Evolutionary conservation across 2,329 filamentous ascomycete genomes (phyloP), one percentile per base, ranked within the genome.

Genomic region (Exophiala calicioides): DNA sequence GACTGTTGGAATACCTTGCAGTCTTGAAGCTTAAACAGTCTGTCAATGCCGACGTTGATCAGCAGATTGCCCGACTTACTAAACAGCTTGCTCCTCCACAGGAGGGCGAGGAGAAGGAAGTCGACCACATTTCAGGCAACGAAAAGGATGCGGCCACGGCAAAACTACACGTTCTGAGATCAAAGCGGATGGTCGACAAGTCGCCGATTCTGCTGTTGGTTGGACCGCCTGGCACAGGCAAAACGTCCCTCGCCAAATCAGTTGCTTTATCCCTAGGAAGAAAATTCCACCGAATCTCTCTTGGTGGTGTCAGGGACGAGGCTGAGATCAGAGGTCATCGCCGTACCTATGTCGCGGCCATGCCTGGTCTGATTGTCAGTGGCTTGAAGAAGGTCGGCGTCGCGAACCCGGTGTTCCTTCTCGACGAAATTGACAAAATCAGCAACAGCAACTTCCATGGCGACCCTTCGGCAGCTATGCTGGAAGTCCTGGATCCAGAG

Each of bases 341-440:
- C 45, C 80, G 93, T 58, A 98, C 93, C 0, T 98, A 98, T 63
- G 93, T 98, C 48, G 93, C 93, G 16, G 93, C 93, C n/a, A 96
- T 98, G 91, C 93, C 93, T 7, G 93, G 93, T 43, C 76, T 97
- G 44, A 86, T 98, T 49, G 90, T 97, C 21, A 90, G 90, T 65
- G 93, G 91, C 0, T 67, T 98, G 44, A 90, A 93, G 71, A 98
- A 97, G 72, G 91, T 94, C 23, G 91, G 90, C 35, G 91, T 97
- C 15, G 82, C 89, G 2, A 98, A 98, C 63, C 93, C 93, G 0
- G 91, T 98, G 46, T 88, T 98, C 70, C 72, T 98, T 34, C 82
- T 98, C 9, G 93, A 98, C 63, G 93, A 98, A 72, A 96, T 98
- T 58, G 93, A 98, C 75, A 98, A 98, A 76, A 80, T 98, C 52